Conservation (phyloP, 2,329 filamentous ascomycete genomes). For the Ophiocordyceps robertsii region DNA sequence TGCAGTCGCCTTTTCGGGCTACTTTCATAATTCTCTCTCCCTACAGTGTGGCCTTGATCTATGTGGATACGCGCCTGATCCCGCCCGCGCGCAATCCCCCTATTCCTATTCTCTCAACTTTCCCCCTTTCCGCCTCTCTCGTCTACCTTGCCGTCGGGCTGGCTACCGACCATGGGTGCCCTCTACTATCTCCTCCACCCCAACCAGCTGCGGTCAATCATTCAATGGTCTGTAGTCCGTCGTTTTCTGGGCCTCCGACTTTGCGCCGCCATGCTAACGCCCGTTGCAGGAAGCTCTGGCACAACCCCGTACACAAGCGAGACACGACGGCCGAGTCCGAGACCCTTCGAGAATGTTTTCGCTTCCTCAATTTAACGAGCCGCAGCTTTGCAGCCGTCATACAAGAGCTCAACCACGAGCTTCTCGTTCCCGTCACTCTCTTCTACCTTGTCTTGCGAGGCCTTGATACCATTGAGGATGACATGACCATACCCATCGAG, state of each 20-base stretch:
- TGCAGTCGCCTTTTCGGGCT: too few species aligned
- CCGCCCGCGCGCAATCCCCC: not conserved
- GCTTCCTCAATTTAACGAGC: constrained; percentile 75
- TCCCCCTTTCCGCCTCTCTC: not conserved
- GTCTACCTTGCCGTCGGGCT: not conserved
- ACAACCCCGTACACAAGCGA: constrained; percentile 81
- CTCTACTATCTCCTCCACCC: constrained; percentile 67
- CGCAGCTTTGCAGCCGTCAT: constrained; percentile 91
- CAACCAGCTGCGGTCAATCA: constrained; percentile 62
- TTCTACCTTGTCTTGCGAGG: constrained; percentile 92
- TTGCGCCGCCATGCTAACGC: constrained; percentile 6
- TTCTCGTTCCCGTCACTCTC: constrained; percentile 74
- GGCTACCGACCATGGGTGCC: constrained; percentile 36
- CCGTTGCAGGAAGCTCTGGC: constrained; percentile 74
- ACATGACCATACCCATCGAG: constrained; percentile 76
- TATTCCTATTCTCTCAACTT: not conserved
- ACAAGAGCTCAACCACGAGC: constrained; percentile 86
- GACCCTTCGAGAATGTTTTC: constrained; percentile 70
- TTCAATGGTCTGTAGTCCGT: constrained; percentile 92
- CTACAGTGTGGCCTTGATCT: not conserved
- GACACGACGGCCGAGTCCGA: constrained; percentile 61
- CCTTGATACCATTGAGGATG: constrained; percentile 96
- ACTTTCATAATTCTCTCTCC: too few species aligned
- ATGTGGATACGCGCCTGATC: not conserved
- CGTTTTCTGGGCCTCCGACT: not conserved